Conservation (phyloP, 257 asterid genomes). For the Petrea volubilis region DNA sequence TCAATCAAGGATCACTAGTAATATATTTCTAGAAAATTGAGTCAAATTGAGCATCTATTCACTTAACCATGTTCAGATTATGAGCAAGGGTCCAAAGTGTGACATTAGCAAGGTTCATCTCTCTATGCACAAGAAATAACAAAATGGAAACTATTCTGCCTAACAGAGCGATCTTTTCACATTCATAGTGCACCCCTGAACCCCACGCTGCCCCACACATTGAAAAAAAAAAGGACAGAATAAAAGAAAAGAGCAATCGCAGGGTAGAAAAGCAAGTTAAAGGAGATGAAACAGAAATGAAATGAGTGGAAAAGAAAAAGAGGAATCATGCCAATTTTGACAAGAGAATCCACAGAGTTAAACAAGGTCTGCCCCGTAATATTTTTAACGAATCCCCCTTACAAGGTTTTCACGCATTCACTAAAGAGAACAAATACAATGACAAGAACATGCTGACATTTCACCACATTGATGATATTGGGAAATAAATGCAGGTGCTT, state of each 20-base stretch:
- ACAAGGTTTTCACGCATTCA: not conserved
- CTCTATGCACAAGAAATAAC: slow-evolving; percentile 5
- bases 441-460: not conserved
- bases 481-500: slow-evolving; percentile 16
- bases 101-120: slow-evolving; percentile 8
- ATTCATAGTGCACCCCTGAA: not conserved
- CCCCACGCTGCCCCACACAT: not conserved
- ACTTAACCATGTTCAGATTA: not conserved
- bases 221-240: not conserved
- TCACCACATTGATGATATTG: slow-evolving; percentile 6
- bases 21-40: slow-evolving; percentile 16
- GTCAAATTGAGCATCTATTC: slow-evolving; percentile 2
- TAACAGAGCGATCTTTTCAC: not conserved
- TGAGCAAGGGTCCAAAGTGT: not conserved
- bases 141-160: not conserved
- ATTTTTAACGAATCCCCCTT: not conserved
- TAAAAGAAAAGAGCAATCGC: not conserved
- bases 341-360: not conserved
- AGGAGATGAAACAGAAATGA: not conserved
- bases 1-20: slow-evolving; percentile 58
- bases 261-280: not conserved
- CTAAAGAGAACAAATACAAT: not conserved
- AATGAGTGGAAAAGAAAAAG: not conserved
- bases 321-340: not conserved
- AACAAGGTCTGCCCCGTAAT: not conserved